Percentiles rank a stretch among this genome's conserved stretches.
phyloP scores from a whole-genome alignment of 768 basidiomycete species.

The Gyrodon lividus region DNA sequence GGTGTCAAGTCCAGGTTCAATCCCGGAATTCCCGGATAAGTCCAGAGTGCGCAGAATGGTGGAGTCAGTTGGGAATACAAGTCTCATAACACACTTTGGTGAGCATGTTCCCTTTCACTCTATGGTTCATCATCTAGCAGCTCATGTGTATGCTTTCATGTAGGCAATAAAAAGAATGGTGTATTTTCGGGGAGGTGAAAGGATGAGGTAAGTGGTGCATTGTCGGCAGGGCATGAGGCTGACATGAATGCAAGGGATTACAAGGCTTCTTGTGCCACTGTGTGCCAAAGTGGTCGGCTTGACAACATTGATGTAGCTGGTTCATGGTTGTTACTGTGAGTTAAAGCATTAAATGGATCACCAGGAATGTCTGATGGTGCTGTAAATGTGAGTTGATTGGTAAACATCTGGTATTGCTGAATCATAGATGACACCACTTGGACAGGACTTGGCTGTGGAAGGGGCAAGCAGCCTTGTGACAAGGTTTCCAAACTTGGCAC shows the following conservation, averaged over 20 bases:
- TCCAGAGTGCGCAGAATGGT: too few species aligned
- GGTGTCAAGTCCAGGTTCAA: too few species aligned
- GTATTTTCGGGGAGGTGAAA: neutral
- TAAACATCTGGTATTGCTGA: neutral
- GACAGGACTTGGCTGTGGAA: conserved; percentile 13
- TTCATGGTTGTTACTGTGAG: neutral
- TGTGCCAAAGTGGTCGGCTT: too few species aligned
- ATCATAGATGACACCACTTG: neutral
- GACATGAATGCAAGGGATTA: conserved; percentile 1
- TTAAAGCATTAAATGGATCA: neutral
- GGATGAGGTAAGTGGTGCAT: neutral
- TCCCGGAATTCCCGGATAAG: too few species aligned
- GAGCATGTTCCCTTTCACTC: neutral
- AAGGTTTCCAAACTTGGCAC: conserved; percentile 36
- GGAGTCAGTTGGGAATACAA: too few species aligned
- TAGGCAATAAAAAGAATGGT: neutral
- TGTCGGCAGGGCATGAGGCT: neutral
- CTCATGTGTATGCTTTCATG: neutral
- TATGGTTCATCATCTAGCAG: conserved; percentile 1
- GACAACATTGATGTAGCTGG: neutral
- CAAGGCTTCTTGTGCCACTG: too few species aligned
- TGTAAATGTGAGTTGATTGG: neutral
- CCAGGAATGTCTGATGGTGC: neutral
- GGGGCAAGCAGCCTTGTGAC: conserved; percentile 15
- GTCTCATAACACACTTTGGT: neutral